A percentile compares a stretch with the other conserved stretches of the same genome.
These are phyloP conservation scores for Yarrowia galli DNA, from an alignment of 1,139 yeast species.

Conservation along the genomic window DNA sequence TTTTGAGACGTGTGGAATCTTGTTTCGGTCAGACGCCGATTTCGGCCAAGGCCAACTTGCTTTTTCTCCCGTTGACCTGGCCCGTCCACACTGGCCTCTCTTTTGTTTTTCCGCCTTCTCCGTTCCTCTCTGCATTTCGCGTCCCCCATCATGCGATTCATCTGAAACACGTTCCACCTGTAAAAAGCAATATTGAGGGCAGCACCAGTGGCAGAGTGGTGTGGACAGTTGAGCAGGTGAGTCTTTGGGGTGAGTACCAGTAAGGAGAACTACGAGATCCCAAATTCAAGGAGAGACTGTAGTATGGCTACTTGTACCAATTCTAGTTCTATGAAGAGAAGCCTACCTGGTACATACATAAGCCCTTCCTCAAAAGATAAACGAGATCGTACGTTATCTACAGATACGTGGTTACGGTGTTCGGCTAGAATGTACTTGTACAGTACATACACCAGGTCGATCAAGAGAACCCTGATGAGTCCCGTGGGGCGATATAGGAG, in stretches of 20 bases:
- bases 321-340: too few species aligned
- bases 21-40: not conserved
- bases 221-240: too few species aligned
- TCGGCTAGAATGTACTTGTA: not conserved
- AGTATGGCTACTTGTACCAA: too few species aligned
- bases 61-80: not conserved
- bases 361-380: not conserved
- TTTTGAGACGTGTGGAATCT: not conserved
- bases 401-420: not conserved
- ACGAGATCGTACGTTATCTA: not conserved
- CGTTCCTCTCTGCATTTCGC: not conserved
- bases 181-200: conserved; percentile 3
- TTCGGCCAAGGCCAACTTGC: not conserved
- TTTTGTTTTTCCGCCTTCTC: conserved; percentile 3
- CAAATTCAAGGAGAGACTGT: too few species aligned
- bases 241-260: too few species aligned
- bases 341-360: too few species aligned
- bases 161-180: conserved; percentile 10
- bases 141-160: not conserved
- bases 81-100: not conserved
- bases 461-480: not conserved
- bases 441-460: not conserved
- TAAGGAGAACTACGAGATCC: too few species aligned
- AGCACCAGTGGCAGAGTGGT: conserved; percentile 2
- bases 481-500: not conserved